A percentile compares a stretch with the other conserved stretches of the same genome.
phyloP scores from a whole-genome alignment of 2,329 filamentous ascomycete species.

The Hymenoscyphus linearis region DNA sequence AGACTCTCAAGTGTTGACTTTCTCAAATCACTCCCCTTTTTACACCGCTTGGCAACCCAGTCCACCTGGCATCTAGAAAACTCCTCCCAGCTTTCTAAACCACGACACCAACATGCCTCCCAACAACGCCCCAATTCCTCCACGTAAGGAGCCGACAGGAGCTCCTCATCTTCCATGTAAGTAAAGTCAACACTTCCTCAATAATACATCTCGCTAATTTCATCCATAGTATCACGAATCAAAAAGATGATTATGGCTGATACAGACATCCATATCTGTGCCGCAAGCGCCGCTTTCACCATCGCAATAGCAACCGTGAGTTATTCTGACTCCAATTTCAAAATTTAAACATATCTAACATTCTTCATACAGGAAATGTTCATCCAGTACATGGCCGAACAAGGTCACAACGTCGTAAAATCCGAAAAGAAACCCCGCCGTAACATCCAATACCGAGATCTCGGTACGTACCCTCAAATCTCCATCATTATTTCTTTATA shows the following conservation, averaged over 20 bases:
- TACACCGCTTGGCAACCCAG: conserved; percentile 3
- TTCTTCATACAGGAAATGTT: conserved; percentile 70
- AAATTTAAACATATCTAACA: conserved; percentile 8
- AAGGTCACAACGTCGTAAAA: conserved; percentile 83
- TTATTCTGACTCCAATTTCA: conserved; percentile 5
- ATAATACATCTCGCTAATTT: not conserved
- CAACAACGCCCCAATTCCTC: conserved; percentile 79
- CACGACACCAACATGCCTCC: conserved; percentile 64
- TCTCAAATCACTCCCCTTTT: conserved; percentile 3
- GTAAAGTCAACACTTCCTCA: conserved; percentile 33
- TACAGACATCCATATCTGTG: conserved; percentile 78
- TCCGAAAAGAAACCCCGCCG: conserved; percentile 86
- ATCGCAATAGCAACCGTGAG: conserved; percentile 83
- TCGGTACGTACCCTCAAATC: conserved; percentile 51
- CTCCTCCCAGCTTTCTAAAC: too few species aligned
- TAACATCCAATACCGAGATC: conserved; percentile 93
- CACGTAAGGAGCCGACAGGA: conserved; percentile 76
- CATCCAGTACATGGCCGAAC: conserved; percentile 81
- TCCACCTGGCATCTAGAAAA: not conserved
- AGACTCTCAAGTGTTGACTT: not conserved
- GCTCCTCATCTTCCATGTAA: conserved; percentile 79
- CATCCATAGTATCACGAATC: conserved; percentile 71
- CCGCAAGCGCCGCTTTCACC: conserved; percentile 89
- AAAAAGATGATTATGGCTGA: conserved; percentile 94
- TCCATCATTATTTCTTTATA: not conserved